Evolutionary conservation across 768 basidiomycete genomes (phyloP).

Genomic region (Collybia mongolica): DNA sequence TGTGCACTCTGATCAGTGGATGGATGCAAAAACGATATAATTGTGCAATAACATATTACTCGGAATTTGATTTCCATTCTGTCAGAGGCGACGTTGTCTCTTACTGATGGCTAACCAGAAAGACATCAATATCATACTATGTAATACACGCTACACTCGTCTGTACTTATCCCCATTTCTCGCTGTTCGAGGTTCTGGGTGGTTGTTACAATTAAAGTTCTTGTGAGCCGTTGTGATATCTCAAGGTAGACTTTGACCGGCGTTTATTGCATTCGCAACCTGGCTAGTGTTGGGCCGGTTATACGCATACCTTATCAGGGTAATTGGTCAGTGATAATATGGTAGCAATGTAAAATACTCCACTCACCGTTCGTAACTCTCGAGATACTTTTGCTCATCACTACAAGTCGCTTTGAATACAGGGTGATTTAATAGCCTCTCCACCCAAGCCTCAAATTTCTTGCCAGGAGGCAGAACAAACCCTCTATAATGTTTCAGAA

Average conservation of each 20-base stretch:
- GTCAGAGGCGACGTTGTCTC: no score
- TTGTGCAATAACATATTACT: no score
- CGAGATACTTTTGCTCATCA: slow-evolving; percentile 62
- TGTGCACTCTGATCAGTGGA: no score
- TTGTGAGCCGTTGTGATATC: not conserved
- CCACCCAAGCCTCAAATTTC: slow-evolving; percentile 52
- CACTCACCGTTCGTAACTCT: slow-evolving; percentile 65
- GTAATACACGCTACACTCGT: no score
- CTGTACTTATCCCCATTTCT: no score
- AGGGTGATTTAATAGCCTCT: slow-evolving; percentile 55
- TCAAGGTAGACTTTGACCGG: slow-evolving; percentile 63
- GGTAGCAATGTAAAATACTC: not conserved
- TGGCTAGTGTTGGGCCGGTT: slow-evolving; percentile 78
- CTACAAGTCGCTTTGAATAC: slow-evolving; percentile 70
- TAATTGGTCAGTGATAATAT: not conserved
- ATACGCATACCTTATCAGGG: slow-evolving; percentile 58
- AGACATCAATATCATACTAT: no score
- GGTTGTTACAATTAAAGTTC: no score
- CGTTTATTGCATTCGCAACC: slow-evolving; percentile 74
- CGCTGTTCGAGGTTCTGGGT: no score
- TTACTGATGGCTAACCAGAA: no score
- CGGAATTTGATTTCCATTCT: not conserved
- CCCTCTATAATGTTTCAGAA: slow-evolving; percentile 65
- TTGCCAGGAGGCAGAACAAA: slow-evolving; percentile 52
- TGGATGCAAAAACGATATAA: no score